phyloP scores from a whole-genome alignment of 1,284 basidiomycete genomes.

The Sporisorium reilianum region DNA sequence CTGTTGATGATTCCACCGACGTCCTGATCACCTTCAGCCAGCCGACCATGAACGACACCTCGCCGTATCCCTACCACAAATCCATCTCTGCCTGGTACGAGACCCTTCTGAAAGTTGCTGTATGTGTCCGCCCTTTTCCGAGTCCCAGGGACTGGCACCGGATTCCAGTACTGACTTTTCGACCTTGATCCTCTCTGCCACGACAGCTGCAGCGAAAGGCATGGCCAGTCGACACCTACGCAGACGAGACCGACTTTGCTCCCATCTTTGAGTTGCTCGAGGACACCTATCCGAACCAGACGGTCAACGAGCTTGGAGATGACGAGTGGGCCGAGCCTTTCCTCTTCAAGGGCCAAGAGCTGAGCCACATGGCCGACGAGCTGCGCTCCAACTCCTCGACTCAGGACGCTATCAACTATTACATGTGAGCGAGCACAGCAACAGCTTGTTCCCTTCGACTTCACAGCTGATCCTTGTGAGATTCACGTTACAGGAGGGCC shows the following conservation, averaged over 20 bases:
- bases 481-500: constrained; percentile 20
- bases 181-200: neutral
- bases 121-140: neutral
- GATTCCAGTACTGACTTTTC: neutral
- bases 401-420: constrained; percentile 22
- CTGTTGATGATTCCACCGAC: constrained; percentile 31
- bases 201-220: constrained; percentile 27
- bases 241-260: constrained; percentile 31
- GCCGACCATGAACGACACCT: constrained; percentile 28
- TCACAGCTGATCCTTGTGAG: neutral
- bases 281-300: constrained; percentile 16
- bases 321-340: constrained; percentile 44
- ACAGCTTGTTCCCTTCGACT: neutral
- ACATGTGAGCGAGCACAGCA: constrained; percentile 25
- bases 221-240: constrained; percentile 38
- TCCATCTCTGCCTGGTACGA: constrained; percentile 43
- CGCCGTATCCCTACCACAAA: constrained; percentile 28
- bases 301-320: constrained; percentile 25
- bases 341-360: constrained; percentile 23
- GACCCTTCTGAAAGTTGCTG: constrained; percentile 30
- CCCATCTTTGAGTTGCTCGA: constrained; percentile 28
- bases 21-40: constrained; percentile 22
- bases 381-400: neutral
- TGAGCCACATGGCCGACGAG: constrained; percentile 15
- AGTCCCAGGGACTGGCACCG: neutral